phyloP scores from a whole-genome alignment of 345 rosid genomes.

The Arabidopsis thaliana region TAIR10.1 NC_003075.7:6996001-6996500 shows the following conservation, averaged over 20 bases:
- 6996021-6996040: slow-evolving; percentile 72
- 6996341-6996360: too few relatives aligned
- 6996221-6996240: slow-evolving; percentile 4
- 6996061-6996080: slow-evolving; percentile 88
- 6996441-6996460: too few relatives aligned
- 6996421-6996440: too few relatives aligned
- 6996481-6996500: too few relatives aligned
- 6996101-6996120: slow-evolving; percentile 31
- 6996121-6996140: slow-evolving; percentile 87
- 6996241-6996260: slow-evolving; percentile 83
- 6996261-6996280: slow-evolving; percentile 81
- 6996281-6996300: slow-evolving; percentile 79
- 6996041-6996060: slow-evolving; percentile 86
- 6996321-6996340: too few relatives aligned
- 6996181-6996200: slow-evolving; percentile 41
- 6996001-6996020: slow-evolving; percentile 58
- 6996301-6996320: slow-evolving; percentile 62
- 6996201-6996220: slow-evolving; percentile 7
- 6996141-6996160: slow-evolving; percentile 91
- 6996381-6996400: too few relatives aligned
- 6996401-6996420: too few relatives aligned
- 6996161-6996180: slow-evolving; percentile 91
- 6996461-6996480: too few relatives aligned
- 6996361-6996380: too few relatives aligned
- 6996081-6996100: slow-evolving; percentile 74